Conservation (phyloP, 495 filamentous ascomycete genomes). For the Hypoxylon subgilvum region DNA sequence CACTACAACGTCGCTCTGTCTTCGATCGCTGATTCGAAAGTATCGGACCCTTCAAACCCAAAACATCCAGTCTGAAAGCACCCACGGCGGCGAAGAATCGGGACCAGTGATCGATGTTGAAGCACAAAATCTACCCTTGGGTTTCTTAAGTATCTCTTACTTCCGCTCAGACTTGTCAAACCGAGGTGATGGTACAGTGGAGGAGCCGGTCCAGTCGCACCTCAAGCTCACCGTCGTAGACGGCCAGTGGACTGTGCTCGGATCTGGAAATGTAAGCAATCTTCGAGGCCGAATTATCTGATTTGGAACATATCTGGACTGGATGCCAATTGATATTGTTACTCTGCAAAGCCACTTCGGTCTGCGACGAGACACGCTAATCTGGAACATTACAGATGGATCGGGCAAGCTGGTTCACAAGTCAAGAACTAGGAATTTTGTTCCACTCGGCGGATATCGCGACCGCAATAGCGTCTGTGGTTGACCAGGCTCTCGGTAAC, state of each 20-base stretch:
- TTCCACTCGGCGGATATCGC: constrained; percentile 60
- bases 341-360: no score
- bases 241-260: constrained; percentile 63
- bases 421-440: constrained; percentile 75
- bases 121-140: constrained; percentile 38
- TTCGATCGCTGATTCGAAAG: constrained; percentile 58
- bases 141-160: constrained; percentile 56
- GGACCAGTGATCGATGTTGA: constrained; percentile 38
- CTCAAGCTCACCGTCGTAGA: constrained; percentile 73
- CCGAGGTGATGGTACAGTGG: constrained; percentile 7
- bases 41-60: constrained; percentile 44
- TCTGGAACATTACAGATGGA: constrained; percentile 54
- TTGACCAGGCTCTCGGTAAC: constrained; percentile 52
- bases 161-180: constrained; percentile 43
- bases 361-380: constrained; percentile 9
- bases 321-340: no score
- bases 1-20: constrained; percentile 64
- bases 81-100: not conserved
- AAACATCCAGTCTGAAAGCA: not conserved
- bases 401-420: constrained; percentile 76
- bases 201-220: constrained; percentile 71
- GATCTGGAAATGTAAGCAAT: constrained; percentile 65
- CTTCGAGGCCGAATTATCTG: not conserved
- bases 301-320: no score
- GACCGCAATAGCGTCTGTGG: constrained; percentile 43